phyloP scores from a whole-genome alignment of 495 filamentous ascomycete genomes.

The Aspergillus affinis region DNA sequence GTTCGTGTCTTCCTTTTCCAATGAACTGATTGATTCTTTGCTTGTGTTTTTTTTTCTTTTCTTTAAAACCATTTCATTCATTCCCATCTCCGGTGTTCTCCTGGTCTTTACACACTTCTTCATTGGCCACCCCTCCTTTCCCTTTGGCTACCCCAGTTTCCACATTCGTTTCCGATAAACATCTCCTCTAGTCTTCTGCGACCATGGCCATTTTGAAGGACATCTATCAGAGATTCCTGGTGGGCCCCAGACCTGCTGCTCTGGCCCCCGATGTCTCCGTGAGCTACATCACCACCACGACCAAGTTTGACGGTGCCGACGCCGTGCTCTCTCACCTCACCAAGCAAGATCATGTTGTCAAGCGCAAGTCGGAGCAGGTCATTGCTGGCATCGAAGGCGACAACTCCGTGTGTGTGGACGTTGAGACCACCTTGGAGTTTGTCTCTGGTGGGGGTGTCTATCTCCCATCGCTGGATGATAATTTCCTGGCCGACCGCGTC shows the following conservation, averaged over 20 bases:
- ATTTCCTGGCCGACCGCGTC: conserved; percentile 82
- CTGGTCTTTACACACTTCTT: neutral
- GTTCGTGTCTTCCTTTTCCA: neutral
- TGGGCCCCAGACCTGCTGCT: conserved; percentile 60
- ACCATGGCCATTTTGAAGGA: conserved; percentile 53
- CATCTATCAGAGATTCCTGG: conserved; percentile 77
- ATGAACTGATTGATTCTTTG: neutral
- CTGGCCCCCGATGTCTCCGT: conserved; percentile 72
- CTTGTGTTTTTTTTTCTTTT: neutral
- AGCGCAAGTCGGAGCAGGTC: conserved; percentile 75
- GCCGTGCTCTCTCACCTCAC: conserved; percentile 77
- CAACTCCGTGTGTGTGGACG: conserved; percentile 68
- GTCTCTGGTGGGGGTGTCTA: conserved; percentile 77
- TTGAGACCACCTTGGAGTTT: conserved; percentile 85
- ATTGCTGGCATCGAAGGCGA: conserved; percentile 69
- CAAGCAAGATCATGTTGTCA: conserved; percentile 60
- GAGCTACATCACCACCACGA: conserved; percentile 90
- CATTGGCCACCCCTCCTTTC: conserved; percentile 15
- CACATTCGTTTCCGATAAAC: conserved; percentile 12
- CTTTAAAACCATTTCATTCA: neutral
- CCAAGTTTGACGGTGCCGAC: conserved; percentile 63
- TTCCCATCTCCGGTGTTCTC: neutral
- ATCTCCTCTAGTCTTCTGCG: conserved; percentile 8
- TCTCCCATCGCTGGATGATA: conserved; percentile 88
- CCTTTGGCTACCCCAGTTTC: conserved; percentile 2